phyloP scores from a whole-genome alignment of 306 rosid species.

The Vicia villosa region DNA sequence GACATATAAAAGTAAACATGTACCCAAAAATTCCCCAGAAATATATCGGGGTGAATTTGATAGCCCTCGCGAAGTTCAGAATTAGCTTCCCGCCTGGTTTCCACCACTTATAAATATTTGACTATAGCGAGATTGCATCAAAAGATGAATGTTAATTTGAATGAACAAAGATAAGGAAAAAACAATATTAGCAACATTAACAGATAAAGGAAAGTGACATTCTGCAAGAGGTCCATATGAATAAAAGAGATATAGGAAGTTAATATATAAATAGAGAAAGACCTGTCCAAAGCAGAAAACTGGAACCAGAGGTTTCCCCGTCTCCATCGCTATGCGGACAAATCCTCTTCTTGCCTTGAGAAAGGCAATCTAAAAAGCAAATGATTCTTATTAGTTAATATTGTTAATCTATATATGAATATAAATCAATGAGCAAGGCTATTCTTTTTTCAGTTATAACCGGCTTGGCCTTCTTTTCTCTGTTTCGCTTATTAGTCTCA shows the following conservation, averaged over 20 bases:
- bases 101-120: slow-evolving; percentile 87
- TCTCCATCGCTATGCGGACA: slow-evolving; percentile 83
- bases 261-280: not conserved
- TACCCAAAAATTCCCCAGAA: slow-evolving; percentile 97
- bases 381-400: slow-evolving; percentile 21
- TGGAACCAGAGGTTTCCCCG: slow-evolving; percentile 84
- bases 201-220: not conserved
- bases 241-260: not conserved
- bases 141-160: slow-evolving; percentile 31
- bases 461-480: too few relatives aligned
- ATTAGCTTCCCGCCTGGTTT: slow-evolving; percentile 77
- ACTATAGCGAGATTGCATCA: slow-evolving; percentile 51
- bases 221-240: slow-evolving; percentile 16
- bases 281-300: slow-evolving; percentile 99
- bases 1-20: slow-evolving; percentile 33
- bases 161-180: slow-evolving; percentile 6
- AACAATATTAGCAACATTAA: slow-evolving; percentile 12
- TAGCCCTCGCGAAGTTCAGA: slow-evolving; percentile 73
- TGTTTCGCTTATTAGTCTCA: not conserved
- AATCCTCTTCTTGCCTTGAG: slow-evolving; percentile 91
- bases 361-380: slow-evolving; percentile 61
- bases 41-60: slow-evolving; percentile 80
- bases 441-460: too few relatives aligned
- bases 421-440: slow-evolving; percentile 10
- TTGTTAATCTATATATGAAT: slow-evolving; percentile 21